Conservation (phyloP, 352 stramenopile genomes). For the Phytopythium oedochilum region DNA sequence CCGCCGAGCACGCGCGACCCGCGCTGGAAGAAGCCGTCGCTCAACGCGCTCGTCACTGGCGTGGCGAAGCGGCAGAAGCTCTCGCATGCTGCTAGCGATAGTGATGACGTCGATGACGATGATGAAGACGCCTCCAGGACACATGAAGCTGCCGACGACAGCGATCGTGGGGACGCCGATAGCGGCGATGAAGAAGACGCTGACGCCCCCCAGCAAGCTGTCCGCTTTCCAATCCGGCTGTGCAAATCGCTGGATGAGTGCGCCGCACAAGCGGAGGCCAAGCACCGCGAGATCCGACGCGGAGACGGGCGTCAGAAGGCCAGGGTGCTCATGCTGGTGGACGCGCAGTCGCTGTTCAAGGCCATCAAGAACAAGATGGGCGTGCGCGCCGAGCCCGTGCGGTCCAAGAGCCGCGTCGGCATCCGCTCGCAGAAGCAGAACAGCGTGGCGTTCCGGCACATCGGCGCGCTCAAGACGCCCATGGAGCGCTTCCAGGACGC, state of each 20-base stretch:
- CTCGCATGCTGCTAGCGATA: conserved; percentile 8
- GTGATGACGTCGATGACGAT: conserved; percentile 18
- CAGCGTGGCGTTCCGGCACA: conserved; percentile 48
- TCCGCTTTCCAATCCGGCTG: conserved; percentile 33
- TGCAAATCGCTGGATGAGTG: conserved; percentile 49
- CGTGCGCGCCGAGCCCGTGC: conserved; percentile 48
- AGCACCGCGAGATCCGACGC: conserved; percentile 48
- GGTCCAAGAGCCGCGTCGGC: conserved; percentile 48
- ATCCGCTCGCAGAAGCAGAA: conserved; percentile 59
- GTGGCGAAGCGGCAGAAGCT: conserved; percentile 44
- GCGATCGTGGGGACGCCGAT: not conserved
- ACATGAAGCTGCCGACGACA: conserved; percentile 11
- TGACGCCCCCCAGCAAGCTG: not conserved
- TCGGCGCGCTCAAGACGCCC: conserved; percentile 64
- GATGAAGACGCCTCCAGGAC: conserved; percentile 16
- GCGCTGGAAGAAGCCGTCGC: conserved; percentile 67
- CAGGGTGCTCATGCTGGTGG: conserved; percentile 59
- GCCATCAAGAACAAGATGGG: conserved; percentile 52
- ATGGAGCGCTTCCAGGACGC: conserved; percentile 61
- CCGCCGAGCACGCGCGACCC: conserved; percentile 63
- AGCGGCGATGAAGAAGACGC: conserved; percentile 8
- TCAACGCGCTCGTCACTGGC: conserved; percentile 27
- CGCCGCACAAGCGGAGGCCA: conserved; percentile 27
- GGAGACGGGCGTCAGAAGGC: conserved; percentile 58
- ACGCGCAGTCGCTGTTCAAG: conserved; percentile 50